Evolutionary conservation across 2,329 filamentous ascomycete species (phyloP).

Genomic region (Fusarium redolens): DNA sequence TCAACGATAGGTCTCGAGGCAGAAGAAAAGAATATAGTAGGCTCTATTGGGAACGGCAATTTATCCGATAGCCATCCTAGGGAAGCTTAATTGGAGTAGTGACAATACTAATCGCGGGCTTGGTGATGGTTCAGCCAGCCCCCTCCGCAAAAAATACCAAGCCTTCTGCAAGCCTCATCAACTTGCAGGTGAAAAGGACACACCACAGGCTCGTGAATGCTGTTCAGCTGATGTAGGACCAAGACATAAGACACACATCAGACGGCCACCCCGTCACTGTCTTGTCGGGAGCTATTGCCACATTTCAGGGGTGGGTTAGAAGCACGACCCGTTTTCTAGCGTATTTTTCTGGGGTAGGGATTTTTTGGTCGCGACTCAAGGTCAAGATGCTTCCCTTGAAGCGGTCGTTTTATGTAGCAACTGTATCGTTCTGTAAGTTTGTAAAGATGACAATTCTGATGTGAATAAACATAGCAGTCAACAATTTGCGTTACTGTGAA

Average conservation of each 20-base stretch:
- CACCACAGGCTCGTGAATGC: constrained; percentile 7
- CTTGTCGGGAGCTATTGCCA: constrained; percentile 31
- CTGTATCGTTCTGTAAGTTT: not conserved
- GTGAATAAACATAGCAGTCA: fast-evolving
- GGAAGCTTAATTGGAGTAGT: constrained; percentile 12
- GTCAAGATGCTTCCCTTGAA: constrained; percentile 6
- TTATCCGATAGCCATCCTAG: constrained; percentile 21
- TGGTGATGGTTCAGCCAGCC: constrained; percentile 31
- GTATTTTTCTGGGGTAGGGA: constrained; percentile 32
- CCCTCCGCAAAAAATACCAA: constrained; percentile 1
- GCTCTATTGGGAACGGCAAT: constrained; percentile 10
- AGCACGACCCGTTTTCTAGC: constrained; percentile 41
- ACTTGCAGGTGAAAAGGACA: constrained; percentile 2
- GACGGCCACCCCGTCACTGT: constrained; percentile 32
- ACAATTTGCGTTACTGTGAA: fast-evolving
- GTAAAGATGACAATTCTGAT: not conserved
- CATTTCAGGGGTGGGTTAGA: constrained; percentile 28
- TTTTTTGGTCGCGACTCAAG: constrained; percentile 16
- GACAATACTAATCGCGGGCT: constrained; percentile 10
- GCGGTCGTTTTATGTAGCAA: not conserved
- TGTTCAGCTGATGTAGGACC: constrained; percentile 23
- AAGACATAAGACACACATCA: constrained; percentile 17
- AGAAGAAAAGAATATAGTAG: not conserved
- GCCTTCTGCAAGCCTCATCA: constrained; percentile 4
- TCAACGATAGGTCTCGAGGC: not conserved